Percentiles rank a stretch among this genome's conserved stretches.
These are phyloP conservation scores for barrel medic (Medicago truncatula) DNA, from an alignment of 306 rosid species.

Conservation along the genomic window DNA sequence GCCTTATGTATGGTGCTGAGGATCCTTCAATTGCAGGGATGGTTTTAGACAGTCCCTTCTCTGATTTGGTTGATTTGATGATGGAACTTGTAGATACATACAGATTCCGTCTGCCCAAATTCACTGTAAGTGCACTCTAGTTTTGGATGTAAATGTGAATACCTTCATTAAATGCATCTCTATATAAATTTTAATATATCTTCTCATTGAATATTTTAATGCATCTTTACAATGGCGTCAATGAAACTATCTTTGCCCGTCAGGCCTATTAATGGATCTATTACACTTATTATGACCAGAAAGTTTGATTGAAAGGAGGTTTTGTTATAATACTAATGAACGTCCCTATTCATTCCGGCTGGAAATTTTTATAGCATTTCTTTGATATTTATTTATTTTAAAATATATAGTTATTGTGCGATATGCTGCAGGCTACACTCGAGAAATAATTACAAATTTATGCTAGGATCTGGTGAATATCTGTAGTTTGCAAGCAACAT, in stretches of 20 bases:
- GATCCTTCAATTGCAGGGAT: constrained; percentile 99
- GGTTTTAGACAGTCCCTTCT: constrained; percentile 96
- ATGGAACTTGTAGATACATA: constrained; percentile 94
- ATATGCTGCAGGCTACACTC: no score
- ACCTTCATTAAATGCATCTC: not conserved
- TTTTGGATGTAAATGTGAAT: constrained; percentile 20
- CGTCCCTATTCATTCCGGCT: no score
- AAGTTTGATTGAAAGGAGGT: no score
- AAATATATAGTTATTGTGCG: no score
- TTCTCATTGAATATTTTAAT: constrained; percentile 29
- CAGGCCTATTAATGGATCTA: not conserved
- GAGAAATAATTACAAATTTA: no score
- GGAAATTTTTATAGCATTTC: no score
- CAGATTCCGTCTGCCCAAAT: constrained; percentile 84
- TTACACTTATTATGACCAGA: not conserved
- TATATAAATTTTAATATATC: not conserved
- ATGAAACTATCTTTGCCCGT: no score
- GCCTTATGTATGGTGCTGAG: constrained; percentile 97
- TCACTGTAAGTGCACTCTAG: constrained; percentile 71
- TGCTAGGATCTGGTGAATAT: no score
- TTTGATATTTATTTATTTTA: no score
- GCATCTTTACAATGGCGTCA: not conserved
- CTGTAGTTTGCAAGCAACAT: no score
- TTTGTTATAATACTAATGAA: no score
- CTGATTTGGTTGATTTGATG: constrained; percentile 96